These are phyloP conservation scores for Priceomyces medius DNA, from an alignment of 805 yeast genomes.

Conservation along the genomic window DNA sequence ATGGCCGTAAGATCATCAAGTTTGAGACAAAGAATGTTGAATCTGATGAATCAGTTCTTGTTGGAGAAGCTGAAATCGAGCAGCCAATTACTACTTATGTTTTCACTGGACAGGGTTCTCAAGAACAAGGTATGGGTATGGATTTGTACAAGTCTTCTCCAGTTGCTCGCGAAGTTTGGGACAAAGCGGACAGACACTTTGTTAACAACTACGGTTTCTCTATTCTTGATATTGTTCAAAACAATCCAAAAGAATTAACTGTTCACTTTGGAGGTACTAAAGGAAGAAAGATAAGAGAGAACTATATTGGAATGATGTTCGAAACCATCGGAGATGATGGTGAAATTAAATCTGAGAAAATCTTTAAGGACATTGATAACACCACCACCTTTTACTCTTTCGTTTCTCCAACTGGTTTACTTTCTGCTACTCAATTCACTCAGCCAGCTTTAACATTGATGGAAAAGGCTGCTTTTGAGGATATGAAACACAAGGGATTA, in stretches of 20 bases:
- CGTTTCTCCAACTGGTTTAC: constrained; percentile 88
- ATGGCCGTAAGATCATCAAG: constrained; percentile 96
- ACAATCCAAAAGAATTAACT: constrained; percentile 93
- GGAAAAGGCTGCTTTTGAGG: constrained; percentile 99
- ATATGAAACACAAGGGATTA: constrained; percentile 92
- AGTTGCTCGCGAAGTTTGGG: constrained; percentile 96
- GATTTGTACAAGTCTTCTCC: constrained; percentile 87
- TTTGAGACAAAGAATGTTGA: constrained; percentile 84
- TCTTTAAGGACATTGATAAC: constrained; percentile 87
- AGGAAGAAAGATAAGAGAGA: constrained; percentile 92
- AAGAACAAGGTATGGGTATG: constrained; percentile 99
- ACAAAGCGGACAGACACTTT: constrained; percentile 93
- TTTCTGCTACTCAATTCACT: constrained; percentile 97
- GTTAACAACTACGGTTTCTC: constrained; percentile 95
- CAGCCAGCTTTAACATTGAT: constrained; percentile 98
- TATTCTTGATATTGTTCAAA: constrained; percentile 88
- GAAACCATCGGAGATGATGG: constrained; percentile 91
- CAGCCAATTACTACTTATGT: constrained; percentile 97
- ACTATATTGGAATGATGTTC: constrained; percentile 95
- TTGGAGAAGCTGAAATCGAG: constrained; percentile 98
- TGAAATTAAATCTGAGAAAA: constrained; percentile 82
- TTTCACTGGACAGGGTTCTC: constrained; percentile 99
- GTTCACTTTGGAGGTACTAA: constrained; percentile 97
- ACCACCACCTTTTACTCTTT: constrained; percentile 83
- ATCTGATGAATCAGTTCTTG: constrained; percentile 72